Evolutionary conservation across 106 monocot genomes (phyloP).

Genomic region (Allium fistulosum): DNA sequence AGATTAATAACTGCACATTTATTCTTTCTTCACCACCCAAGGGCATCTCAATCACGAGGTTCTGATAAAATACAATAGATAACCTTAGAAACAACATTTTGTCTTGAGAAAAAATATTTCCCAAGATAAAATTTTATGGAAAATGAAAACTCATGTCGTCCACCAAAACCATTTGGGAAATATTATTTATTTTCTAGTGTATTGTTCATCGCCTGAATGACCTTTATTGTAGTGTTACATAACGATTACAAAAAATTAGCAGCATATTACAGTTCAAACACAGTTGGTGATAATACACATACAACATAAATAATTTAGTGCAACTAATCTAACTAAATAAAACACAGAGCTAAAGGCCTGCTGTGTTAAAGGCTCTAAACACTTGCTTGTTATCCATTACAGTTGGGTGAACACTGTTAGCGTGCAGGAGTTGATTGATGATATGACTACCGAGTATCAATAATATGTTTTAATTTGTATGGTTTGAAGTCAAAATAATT

Average conservation of each 20-base stretch:
- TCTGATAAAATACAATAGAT: not conserved
- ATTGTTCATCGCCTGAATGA: no score
- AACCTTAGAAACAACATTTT: not conserved
- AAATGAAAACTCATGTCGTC: not conserved
- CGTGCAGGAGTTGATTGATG: no score
- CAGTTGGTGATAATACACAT: no score
- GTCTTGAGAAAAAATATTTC: not conserved
- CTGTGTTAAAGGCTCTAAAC: not conserved
- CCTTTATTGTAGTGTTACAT: no score
- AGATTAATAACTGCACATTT: not conserved
- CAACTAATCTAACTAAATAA: no score
- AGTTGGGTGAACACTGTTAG: not conserved
- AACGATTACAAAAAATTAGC: no score
- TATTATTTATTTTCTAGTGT: no score
- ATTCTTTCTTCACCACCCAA: not conserved
- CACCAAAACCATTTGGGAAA: no score
- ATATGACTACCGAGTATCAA: not conserved
- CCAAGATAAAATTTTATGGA: not conserved
- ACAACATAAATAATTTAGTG: no score
- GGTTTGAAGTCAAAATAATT: not conserved
- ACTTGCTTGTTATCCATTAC: not conserved
- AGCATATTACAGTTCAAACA: no score
- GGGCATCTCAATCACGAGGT: no score
- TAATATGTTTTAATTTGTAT: not conserved
- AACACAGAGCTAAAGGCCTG: not conserved